Evolutionary conservation across 116 monocot species (phyloP), one percentile per base, ranked within the genome.

Genomic region (Posidonia oceanica): DNA sequence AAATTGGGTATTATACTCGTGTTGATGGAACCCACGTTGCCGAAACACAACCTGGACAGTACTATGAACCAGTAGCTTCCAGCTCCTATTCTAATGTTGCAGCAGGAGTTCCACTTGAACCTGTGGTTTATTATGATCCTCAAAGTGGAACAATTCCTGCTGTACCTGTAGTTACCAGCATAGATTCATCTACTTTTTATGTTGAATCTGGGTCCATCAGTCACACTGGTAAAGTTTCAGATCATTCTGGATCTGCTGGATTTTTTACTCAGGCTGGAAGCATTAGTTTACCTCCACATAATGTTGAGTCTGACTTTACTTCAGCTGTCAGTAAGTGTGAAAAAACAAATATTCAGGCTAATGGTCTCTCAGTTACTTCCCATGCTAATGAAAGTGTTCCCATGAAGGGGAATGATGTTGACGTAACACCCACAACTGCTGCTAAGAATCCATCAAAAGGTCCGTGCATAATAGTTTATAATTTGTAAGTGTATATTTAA

Each of bases 361-460:
- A 39, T 16, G 68, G 69, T 18, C 23, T n/a, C 38, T 42, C 67
- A 38, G 64, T 71, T 42, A 23, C 55, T 53, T 41, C 37, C 38
- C 71, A 63, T 83, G 23, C 74, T 73, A 22, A 68, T 16, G 78
- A 42, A 66, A 64, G 58, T 61, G 40, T 72, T 75, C 65, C 36
- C 36, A 37, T 22, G 4, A 79, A 78, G 72, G 78, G 58, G 14
- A 76, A 61, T 69, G 67, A 55, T 42, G 16, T n/a, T n/a, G 72
- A 80, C 74, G 22, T 48, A 36, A 37, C 60, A 54, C 56, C 85
- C 68, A 69, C 62, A 40, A 62, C 73, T n/a, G 16, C 61, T 41
- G 22, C 73, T 2, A 94, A 79, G 63, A 82, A 80, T 38, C 82
- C 86, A 64, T 20, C 78, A 0, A 95, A 91, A 85, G 95, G 95